Conservation (phyloP, 2,329 filamentous ascomycete genomes). For the Fusarium sororula region DNA sequence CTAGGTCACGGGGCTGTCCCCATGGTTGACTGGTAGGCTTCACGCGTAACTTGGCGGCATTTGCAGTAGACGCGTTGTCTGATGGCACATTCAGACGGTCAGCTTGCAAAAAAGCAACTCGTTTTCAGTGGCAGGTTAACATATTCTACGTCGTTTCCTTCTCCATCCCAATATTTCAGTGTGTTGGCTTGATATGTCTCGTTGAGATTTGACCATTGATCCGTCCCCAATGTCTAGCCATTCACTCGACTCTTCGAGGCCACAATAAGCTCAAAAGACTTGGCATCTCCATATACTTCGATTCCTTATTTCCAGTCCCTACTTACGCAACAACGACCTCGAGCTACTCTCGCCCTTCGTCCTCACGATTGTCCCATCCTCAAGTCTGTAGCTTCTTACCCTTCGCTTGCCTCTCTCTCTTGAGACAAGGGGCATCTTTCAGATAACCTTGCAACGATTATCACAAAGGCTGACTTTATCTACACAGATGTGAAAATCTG, state of each 20-base stretch:
- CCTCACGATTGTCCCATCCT: no score
- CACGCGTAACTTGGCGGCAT: neutral
- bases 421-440: neutral
- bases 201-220: neutral
- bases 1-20: no score
- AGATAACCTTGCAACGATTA: rapidly evolving
- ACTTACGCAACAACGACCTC: rapidly evolving
- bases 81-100: neutral
- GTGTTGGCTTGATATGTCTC: neutral
- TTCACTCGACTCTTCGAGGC: rapidly evolving
- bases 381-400: neutral
- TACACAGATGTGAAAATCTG: no score
- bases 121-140: rapidly evolving
- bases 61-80: neutral
- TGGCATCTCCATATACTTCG: neutral
- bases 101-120: no score
- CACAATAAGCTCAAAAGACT: neutral
- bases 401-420: no score
- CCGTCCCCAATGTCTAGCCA: rapidly evolving
- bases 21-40: neutral
- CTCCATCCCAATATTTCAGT: no score
- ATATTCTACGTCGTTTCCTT: rapidly evolving
- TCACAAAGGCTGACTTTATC: no score
- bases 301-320: rapidly evolving
- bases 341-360: neutral